Evolutionary conservation across 345 rosid species (phyloP), one percentile per base, ranked within the genome.

Genomic region (Lenwebbia sp.): DNA sequence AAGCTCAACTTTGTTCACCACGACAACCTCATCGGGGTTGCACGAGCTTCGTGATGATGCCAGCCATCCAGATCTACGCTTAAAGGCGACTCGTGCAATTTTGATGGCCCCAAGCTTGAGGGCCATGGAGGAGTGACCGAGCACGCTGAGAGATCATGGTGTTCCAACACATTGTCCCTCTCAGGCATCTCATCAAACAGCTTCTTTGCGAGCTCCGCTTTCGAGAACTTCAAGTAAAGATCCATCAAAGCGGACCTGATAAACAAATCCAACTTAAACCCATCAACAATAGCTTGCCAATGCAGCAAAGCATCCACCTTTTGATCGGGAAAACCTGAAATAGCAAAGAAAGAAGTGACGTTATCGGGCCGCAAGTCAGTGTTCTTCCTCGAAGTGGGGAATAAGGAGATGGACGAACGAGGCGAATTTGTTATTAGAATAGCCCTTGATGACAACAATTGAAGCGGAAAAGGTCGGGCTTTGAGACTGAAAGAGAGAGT

Each of bases 391-490:
- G 92, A 62, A 51, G 88, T 91, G 83, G 90, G 44, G 81, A 89
- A 93, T 23, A 93, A 82, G 1, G 90, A 90, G 84, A 93, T 89
- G 10, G 98, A 91, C 19, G 90, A 87, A n/a, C 85, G 86, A 86
- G 93, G 92, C 51, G 83, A 83, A 10, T 82, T 82, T 82, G 47
- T 91, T 90, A 52, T 33, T 54, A 41, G 94, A 90, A 86, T 93
- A 89, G 81, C 95, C 95, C 19, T 91, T 90, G 82, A 95, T 88
- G 89, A 94, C 90, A 81, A 93, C 95, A 84, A 84, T 94, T 93
- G 90, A 93, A 94, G 86, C 93, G 94, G 90, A 92, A 94, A 52
- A 90, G 88, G 83, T 95, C 97, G 17, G 97, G 97, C 81, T 88
- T 92, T 2, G 89, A 88, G 52, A 93, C 33, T 86, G 95, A 88